Conservation (phyloP, 768 basidiomycete species). For the Clitopilus passeckerianus region DNA sequence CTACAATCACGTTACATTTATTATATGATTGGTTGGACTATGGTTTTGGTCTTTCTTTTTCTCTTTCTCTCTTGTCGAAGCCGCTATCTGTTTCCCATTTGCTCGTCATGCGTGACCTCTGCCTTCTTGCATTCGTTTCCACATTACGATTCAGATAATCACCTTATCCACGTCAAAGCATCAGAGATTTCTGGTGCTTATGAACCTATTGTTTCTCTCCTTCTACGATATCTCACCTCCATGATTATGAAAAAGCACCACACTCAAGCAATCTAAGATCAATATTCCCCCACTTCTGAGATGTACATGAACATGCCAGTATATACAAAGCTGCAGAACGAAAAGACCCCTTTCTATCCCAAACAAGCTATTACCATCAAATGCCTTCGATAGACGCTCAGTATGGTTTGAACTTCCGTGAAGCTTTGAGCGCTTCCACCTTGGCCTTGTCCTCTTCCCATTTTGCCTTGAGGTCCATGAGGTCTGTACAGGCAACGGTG, state of each 20-base stretch:
- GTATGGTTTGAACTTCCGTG: slow-evolving; percentile 85
- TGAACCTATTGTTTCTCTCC: neutral
- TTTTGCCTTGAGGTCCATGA: slow-evolving; percentile 68
- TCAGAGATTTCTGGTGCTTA: neutral
- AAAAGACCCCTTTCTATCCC: neutral
- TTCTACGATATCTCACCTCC: neutral
- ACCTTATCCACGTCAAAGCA: neutral
- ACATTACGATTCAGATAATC: neutral
- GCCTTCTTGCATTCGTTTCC: neutral
- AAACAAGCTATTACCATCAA: neutral
- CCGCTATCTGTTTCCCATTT: neutral
- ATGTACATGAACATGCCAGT: neutral
- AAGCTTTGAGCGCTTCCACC: slow-evolving; percentile 74
- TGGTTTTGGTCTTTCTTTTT: slow-evolving; percentile 9
- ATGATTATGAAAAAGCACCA: neutral
- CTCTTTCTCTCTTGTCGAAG: neutral
- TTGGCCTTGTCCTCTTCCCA: slow-evolving; percentile 90
- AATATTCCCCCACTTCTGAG: neutral
- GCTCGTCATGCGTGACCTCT: neutral
- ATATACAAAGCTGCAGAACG: neutral
- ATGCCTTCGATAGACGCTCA: slow-evolving; percentile 19
- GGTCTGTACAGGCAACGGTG: slow-evolving; percentile 35
- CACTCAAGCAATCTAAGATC: neutral
- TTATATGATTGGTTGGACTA: slow-evolving; percentile 8
- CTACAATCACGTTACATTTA: slow-evolving; percentile 2